phyloP scores from a whole-genome alignment of 148 eudicot genomes.

The Vaccinium myrtillus region DNA sequence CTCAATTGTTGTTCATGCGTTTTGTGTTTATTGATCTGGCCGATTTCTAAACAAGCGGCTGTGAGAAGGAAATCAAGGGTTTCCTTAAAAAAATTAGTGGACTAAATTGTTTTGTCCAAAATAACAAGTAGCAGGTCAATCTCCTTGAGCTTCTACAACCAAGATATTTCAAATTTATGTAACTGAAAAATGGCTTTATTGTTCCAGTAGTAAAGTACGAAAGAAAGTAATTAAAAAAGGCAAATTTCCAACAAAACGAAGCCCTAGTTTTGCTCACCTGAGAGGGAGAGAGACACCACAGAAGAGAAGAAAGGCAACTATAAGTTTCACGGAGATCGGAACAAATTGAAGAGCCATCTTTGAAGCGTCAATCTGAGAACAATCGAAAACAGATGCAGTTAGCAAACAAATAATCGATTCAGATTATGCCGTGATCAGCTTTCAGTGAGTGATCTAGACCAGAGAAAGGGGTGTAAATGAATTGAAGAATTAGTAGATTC shows the following conservation, averaged over 20 bases:
- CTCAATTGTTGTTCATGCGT: too few species aligned
- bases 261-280: slow-evolving; percentile 26
- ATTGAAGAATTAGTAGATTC: neutral
- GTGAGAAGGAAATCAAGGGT: neutral
- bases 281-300: slow-evolving; percentile 13
- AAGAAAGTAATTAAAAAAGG: neutral
- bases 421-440: neutral
- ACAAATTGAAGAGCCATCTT: slow-evolving; percentile 14
- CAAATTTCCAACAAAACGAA: neutral
- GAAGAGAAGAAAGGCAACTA: slow-evolving; percentile 18
- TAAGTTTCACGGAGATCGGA: slow-evolving; percentile 3
- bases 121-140: neutral
- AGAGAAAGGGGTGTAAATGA: neutral
- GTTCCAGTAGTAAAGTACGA: neutral
- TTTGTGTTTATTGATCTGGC: too few species aligned
- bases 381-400: neutral
- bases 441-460: neutral
- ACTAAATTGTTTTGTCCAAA: neutral
- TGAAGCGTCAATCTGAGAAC: slow-evolving; percentile 14
- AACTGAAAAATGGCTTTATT: neutral
- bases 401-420: neutral
- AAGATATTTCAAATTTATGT: neutral
- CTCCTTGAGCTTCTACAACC: neutral
- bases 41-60: neutral
- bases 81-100: neutral